phyloP scores from a whole-genome alignment of 2,329 filamentous ascomycete genomes.

The Tolypocladium ophioglossoides region DNA sequence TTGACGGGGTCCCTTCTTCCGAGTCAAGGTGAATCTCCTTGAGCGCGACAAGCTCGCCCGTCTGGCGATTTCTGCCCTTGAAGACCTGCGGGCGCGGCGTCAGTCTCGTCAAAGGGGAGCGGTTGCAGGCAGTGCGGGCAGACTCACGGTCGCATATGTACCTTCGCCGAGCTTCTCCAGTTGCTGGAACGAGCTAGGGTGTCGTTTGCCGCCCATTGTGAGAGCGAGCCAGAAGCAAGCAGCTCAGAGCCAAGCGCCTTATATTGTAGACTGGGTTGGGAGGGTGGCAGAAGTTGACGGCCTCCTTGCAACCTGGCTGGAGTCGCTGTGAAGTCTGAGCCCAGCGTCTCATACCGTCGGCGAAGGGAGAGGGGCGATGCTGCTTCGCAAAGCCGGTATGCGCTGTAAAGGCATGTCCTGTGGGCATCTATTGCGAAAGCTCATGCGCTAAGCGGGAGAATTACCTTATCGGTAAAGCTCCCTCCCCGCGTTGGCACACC shows the following conservation, averaged over 20 bases:
- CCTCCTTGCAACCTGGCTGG: not conserved
- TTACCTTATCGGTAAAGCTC: not conserved
- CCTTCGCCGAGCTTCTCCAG: constrained; percentile 97
- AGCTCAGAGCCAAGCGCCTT: not conserved
- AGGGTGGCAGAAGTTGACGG: not conserved
- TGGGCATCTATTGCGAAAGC: not conserved
- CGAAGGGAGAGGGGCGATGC: constrained; percentile 2
- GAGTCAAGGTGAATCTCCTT: constrained; percentile 99
- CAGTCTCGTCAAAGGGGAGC: constrained; percentile 4
- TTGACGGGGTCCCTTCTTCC: constrained; percentile 94
- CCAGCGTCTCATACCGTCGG: not conserved
- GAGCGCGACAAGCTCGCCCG: constrained; percentile 88
- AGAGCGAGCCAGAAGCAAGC: constrained; percentile 1
- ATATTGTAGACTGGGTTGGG: not conserved
- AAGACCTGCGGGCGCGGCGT: constrained; percentile 57
- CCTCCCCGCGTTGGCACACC: too few species aligned
- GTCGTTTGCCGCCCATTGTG: constrained; percentile 80
- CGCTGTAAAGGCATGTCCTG: not conserved
- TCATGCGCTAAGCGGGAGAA: not conserved
- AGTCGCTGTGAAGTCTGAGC: not conserved
- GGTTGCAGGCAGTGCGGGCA: not conserved
- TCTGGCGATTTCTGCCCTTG: constrained; percentile 95
- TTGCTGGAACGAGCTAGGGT: constrained; percentile 97
- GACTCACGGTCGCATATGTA: constrained; percentile 86
- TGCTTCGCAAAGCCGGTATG: constrained; percentile 2